Evolutionary conservation across 768 basidiomycete species (phyloP), one percentile per base, ranked within the genome.

Genomic region (Leccinum imitatum): DNA sequence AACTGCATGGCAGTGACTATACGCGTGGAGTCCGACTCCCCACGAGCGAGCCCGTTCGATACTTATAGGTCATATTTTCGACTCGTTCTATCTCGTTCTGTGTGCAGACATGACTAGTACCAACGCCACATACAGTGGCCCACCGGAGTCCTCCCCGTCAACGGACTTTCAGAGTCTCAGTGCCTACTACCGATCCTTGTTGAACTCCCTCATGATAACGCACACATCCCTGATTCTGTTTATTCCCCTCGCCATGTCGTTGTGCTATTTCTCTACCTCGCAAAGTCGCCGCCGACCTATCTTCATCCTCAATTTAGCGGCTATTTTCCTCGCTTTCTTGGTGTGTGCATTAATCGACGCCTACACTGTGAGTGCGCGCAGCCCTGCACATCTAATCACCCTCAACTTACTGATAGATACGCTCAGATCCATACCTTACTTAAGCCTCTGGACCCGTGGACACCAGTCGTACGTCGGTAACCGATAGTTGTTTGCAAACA

Each of bases 261-360:
- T 70, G 31, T 68, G 68, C 39, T 69, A 69, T 47, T 69, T 69
- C n/a, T 69, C 68, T 13, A 67, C 59, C 4, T 17, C 54, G 4
- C 53, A 65, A 48, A 62, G 60, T 14, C 62, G 68, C n/a, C 50
- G 59, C 2, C 57, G 53, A 11, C 65, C 68, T 21, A 52, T 69
- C 21, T 69, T 70, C 37, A 53, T 58, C 13, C 59, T 69, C 21
- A 69, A 69, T 27, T 25, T 67, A 39, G 50, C 19, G 4, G 48
- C 50, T 10, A 46, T 64, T 23, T n/a, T 27, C 9, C 54, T 69
- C 7, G 64, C 63, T 47, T 62, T 67, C 35, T 41, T 39, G 21
- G 56, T 56, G 21, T 64, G 67, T 15, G 23, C 56, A 14, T 21
- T 68, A 37, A 56, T 54, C 17, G 66, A 67, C 14, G 41, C 27